Evolutionary conservation across 805 yeast genomes (phyloP), one percentile per base, ranked within the genome.

Genomic region (Candida xyloterini): DNA sequence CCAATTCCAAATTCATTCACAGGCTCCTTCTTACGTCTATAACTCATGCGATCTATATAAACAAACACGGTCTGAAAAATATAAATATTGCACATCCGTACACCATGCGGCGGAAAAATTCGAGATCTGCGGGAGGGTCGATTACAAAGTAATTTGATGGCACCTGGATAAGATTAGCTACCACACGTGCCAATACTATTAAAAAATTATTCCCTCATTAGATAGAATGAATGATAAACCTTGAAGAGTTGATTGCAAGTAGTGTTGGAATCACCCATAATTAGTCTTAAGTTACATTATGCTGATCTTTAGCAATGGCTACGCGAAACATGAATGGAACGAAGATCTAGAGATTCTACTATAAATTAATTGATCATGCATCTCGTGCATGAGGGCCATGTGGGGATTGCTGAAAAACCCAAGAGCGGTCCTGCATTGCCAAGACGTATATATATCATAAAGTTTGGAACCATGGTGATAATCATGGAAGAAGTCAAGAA

Each of bases 1-100:
- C 90, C 91, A 1, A 80, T 75, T 1, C 89, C 90, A 23, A 80
- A 63, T 26, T 70, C 74, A 39, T 66, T 66, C 5, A 43, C 51
- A 2, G 50, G 46, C 30, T 45, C 26, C n/a, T 43, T 27, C 29
- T 27, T 38, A 15, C 37, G 29, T 15, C 26, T 33, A 27, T 40
- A 34, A 20, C 32, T 30, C 35, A 34, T 31, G 14, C n/a, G 25
- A 23, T 23, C 25, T 23, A 15, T 23, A 15, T 40, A 35, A 33
- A 35, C 35, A 29, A 33, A 33, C 36, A 23, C 40, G 33, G 10
- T 23, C 10, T 23, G n/a, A 23, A 23, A 23, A 23, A 23, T 10
- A 23, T 23, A 23, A 23, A 36, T 13, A 9, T 14, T 27, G n/a
- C 15, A 25, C 31, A 24, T 32, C 35, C 23, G 15, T 32, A 32